Base-by-base conservation (phyloP, 176 grass and related monocot species). In the sorghum (Sorghum bicolor) region DNA sequence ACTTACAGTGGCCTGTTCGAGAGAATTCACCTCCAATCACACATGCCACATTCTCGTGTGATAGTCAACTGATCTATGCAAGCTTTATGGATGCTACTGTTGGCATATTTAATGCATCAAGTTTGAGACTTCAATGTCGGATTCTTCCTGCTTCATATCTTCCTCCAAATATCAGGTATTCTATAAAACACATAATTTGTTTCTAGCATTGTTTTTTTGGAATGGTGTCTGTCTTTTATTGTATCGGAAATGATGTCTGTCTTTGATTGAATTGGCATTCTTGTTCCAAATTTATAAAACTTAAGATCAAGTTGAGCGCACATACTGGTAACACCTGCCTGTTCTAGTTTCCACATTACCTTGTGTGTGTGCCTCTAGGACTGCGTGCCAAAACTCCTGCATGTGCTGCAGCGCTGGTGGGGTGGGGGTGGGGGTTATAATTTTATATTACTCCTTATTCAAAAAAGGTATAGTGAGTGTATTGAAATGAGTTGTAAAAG, bases 61-160 rank as follows among this genome's bases (percentile, higher is more conserved):
- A 99, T 83, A 96, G 96, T 77, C 96, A 99, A 94, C 69, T 93
- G 63, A 94, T 99, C 76, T 99, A 96, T 88, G 89, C 96, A 67
- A 96, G 91, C 41, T 94, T 94, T 86, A 72, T 94, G 50, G 93
- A 98, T 81, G 93, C 93, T 28, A 93, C 96, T 75, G 85, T 98
- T 22, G 88, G 93, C 71, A 93, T 98, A 88, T 98, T 98, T 84
- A 92, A 70, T 29, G 93, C 93, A 30, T 91, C 89, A 5, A 94
- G 86, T 84, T 90, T 98, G 75, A 95, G 79, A 80, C 87, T 95
- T 25, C 91, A 92, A 79, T 98, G 96, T 61, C 91, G 89, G 31
- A 95, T 98, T 79, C 93, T 95, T 84, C 93, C 96, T 85, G 79
- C 89, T 37, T 87, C 96, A 12, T 98, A 98, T 84, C 93, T 98